These are phyloP conservation scores for Colletotrichum karsti DNA, from an alignment of 2,329 filamentous ascomycete genomes.

Conservation along the genomic window DNA sequence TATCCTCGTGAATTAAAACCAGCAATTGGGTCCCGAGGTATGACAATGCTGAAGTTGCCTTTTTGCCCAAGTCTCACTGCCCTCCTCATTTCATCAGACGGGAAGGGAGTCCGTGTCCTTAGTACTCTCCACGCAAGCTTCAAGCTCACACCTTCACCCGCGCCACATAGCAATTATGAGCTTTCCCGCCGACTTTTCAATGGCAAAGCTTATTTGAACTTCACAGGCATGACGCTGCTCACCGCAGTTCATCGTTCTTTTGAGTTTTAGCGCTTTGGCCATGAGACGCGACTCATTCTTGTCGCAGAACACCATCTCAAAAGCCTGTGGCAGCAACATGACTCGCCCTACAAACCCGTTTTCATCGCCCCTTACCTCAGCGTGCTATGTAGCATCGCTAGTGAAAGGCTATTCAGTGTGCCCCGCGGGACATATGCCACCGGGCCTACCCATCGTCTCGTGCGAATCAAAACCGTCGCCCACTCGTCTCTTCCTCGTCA, in stretches of 20 bases:
- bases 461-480: neutral
- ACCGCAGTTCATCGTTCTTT: neutral
- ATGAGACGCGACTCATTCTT: neutral
- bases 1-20: too few species aligned
- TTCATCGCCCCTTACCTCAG: neutral
- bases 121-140: neutral
- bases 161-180: too few species aligned
- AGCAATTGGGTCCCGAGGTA: too few species aligned
- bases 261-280: neutral
- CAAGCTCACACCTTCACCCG: too few species aligned
- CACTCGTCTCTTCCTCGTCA: neutral
- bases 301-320: neutral
- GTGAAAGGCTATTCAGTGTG: neutral
- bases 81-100: neutral
- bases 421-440: neutral
- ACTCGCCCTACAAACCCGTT: neutral
- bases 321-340: neutral
- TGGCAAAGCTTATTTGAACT: neutral
- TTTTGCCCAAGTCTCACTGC: neutral
- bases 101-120: neutral
- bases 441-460: neutral
- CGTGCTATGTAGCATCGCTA: neutral
- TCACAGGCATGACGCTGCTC: rapidly evolving
- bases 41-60: neutral
- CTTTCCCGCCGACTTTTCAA: neutral